phyloP scores from a whole-genome alignment of 805 yeast species.

The Yamadazyma nakazawae region DNA sequence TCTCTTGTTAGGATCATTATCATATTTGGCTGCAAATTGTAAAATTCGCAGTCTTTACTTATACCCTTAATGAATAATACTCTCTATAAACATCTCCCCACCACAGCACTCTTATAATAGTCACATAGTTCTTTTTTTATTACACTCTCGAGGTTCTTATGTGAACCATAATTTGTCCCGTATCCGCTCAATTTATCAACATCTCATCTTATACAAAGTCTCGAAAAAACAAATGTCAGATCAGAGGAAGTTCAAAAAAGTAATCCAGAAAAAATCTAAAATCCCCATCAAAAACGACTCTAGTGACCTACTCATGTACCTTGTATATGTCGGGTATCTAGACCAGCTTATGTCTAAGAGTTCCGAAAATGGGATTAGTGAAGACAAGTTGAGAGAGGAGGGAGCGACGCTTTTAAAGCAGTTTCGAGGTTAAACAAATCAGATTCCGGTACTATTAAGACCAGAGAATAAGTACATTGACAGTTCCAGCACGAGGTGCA shows the following conservation, averaged over 20 bases:
- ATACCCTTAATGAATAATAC: not conserved
- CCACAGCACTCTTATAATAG: no score
- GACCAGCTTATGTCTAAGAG: constrained; percentile 6
- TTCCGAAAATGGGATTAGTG: constrained; percentile 2
- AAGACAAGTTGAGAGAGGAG: constrained; percentile 1
- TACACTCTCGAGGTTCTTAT: no score
- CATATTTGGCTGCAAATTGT: not conserved
- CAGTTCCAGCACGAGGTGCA: no score
- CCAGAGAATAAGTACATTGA: not conserved
- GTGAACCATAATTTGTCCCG: no score
- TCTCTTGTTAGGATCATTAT: no score
- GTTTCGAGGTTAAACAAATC: constrained; percentile 11
- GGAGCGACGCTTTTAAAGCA: constrained; percentile 9
- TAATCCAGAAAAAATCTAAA: constrained; percentile 10
- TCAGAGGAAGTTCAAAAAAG: constrained; percentile 11
- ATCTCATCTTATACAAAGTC: not conserved
- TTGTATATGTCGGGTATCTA: constrained; percentile 13
- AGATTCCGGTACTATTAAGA: not conserved
- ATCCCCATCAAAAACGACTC: constrained; percentile 11
- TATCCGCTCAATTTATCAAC: no score
- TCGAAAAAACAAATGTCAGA: not conserved
- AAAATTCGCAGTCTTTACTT: not conserved
- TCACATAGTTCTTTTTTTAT: no score
- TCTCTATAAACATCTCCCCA: no score
- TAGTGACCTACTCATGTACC: constrained; percentile 13